Evolutionary conservation across 2,329 filamentous ascomycete genomes (phyloP).

Genomic region (Fusarium chaquense): DNA sequence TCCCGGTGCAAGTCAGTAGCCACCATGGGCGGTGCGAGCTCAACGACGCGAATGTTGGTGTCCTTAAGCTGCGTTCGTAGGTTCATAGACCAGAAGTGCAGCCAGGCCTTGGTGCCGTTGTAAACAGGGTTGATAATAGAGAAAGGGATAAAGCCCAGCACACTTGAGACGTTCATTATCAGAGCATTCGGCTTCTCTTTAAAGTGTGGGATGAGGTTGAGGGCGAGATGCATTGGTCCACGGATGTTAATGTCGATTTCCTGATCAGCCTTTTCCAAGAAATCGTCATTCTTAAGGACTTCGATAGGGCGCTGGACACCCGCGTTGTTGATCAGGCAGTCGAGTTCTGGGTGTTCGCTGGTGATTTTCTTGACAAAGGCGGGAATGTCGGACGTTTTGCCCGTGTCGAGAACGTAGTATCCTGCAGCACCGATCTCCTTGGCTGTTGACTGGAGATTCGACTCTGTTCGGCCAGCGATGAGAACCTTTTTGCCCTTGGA

Average conservation of each 20-base stretch:
- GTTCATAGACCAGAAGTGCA: conserved; percentile 69
- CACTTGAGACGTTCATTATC: conserved; percentile 67
- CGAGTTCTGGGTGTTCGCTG: conserved; percentile 61
- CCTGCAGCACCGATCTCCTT: conserved; percentile 58
- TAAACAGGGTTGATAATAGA: conserved; percentile 68
- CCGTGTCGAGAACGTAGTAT: conserved; percentile 66
- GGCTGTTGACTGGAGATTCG: conserved; percentile 60
- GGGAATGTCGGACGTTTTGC: conserved; percentile 58
- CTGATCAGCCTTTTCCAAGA: conserved; percentile 64
- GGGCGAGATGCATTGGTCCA: conserved; percentile 67
- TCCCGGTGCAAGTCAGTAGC: conserved; percentile 68
- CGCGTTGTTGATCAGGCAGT: conserved; percentile 71
- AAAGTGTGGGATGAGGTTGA: conserved; percentile 64
- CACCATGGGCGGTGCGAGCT: conserved; percentile 68
- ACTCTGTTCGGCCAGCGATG: conserved; percentile 66
- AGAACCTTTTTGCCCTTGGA: conserved; percentile 62
- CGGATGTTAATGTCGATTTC: conserved; percentile 70
- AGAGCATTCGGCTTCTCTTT: conserved; percentile 55
- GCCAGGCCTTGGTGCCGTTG: conserved; percentile 69
- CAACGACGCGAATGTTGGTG: conserved; percentile 61
- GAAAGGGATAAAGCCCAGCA: conserved; percentile 65
- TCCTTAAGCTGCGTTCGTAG: conserved; percentile 62
- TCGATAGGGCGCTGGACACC: conserved; percentile 68
- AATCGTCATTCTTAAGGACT: conserved; percentile 55
- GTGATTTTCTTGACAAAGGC: conserved; percentile 60